phyloP scores from a whole-genome alignment of 1,284 basidiomycete species.

The Anthracocystis panici-leucophaei region DNA sequence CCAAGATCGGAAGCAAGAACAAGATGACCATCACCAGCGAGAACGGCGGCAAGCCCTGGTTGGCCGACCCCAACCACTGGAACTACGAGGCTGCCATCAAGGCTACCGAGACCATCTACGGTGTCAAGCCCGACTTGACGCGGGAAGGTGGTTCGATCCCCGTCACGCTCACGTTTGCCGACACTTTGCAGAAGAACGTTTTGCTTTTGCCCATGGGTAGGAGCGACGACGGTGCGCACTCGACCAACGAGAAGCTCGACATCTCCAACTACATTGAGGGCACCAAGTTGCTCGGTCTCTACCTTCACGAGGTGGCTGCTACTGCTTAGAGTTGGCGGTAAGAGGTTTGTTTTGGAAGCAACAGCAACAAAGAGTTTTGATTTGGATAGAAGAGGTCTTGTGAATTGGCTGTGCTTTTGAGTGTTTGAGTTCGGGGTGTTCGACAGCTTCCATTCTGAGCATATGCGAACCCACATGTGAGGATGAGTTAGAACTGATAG shows the following conservation, averaged over 20 bases:
- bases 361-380: too few species aligned
- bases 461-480: neutral
- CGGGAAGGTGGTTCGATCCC: conserved; percentile 97
- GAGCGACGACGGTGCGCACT: conserved; percentile 85
- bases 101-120: conserved; percentile 85
- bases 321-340: conserved; percentile 4
- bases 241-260: conserved; percentile 95
- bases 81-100: conserved; percentile 91
- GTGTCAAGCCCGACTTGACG: conserved; percentile 85
- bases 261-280: conserved; percentile 91
- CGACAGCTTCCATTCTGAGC: neutral
- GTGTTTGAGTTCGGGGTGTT: too few species aligned
- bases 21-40: conserved; percentile 59
- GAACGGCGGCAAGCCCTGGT: conserved; percentile 68
- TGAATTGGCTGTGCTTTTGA: too few species aligned
- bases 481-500: neutral
- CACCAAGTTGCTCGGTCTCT: conserved; percentile 78
- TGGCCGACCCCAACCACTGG: conserved; percentile 78
- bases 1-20: conserved; percentile 68
- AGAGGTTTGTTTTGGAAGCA: too few species aligned
- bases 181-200: conserved; percentile 75
- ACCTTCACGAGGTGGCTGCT: conserved; percentile 82
- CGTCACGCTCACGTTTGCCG: conserved; percentile 94
- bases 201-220: conserved; percentile 88
- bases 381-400: too few species aligned